These are phyloP conservation scores for Remersonia thermophila DNA, from an alignment of 2,329 filamentous ascomycete genomes.

Conservation along the genomic window DNA sequence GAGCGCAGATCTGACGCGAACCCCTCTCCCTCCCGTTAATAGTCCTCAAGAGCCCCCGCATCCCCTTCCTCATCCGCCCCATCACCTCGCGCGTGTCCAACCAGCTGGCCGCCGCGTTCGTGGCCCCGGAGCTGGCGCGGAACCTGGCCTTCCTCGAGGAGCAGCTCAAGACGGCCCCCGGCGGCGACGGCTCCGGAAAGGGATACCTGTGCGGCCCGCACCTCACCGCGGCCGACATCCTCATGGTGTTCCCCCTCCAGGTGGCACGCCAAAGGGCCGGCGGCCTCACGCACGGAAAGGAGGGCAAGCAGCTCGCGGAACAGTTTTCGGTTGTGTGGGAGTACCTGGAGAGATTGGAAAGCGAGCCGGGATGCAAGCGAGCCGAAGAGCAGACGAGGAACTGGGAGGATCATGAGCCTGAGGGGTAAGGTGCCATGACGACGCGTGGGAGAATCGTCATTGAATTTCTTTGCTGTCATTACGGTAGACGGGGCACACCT, in stretches of 20 bases:
- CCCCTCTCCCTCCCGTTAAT: background rate
- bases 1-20: background rate
- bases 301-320: constrained; percentile 2
- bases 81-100: constrained; percentile 32
- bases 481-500: too few relatives aligned
- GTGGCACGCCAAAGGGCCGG: constrained; percentile 27
- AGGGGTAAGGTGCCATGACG: too few relatives aligned
- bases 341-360: constrained; percentile 32
- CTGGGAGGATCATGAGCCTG: too few relatives aligned
- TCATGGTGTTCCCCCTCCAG: constrained; percentile 38
- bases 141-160: constrained; percentile 35
- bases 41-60: constrained; percentile 30
- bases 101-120: constrained; percentile 26
- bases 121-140: constrained; percentile 32
- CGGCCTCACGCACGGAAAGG: constrained; percentile 24
- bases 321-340: constrained; percentile 28
- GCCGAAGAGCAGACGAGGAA: constrained; percentile 34
- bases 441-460: too few relatives aligned
- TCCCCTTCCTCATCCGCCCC: constrained; percentile 41
- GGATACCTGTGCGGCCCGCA: constrained; percentile 34
- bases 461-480: too few relatives aligned
- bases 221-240: constrained; percentile 38
- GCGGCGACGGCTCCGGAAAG: constrained; percentile 11
- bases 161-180: constrained; percentile 30
- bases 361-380: constrained; percentile 32